Conservation (phyloP, 1,284 basidiomycete genomes). For the Phylloboletellus chloephorus region DNA sequence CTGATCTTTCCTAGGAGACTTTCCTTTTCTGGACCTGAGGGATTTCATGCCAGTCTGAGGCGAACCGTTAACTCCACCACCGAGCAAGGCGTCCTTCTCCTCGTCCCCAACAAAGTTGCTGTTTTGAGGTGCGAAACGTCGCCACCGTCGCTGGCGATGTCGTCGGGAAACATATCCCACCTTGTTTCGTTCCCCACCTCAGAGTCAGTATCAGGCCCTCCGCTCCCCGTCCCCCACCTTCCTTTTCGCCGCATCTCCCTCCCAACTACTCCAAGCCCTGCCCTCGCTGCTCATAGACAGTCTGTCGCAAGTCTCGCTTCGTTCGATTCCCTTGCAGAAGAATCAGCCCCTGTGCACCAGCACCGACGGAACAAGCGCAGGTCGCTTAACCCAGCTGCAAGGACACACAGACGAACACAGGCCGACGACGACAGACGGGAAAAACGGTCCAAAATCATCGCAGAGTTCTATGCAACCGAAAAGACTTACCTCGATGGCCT, state of each 20-base stretch:
- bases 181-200: slow-evolving; percentile 29
- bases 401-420: slow-evolving; percentile 29
- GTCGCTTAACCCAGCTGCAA: slow-evolving; percentile 27
- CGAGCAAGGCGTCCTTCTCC: neutral
- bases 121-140: slow-evolving; percentile 11
- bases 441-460: slow-evolving; percentile 55
- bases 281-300: slow-evolving; percentile 41
- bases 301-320: slow-evolving; percentile 66
- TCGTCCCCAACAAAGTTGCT: slow-evolving; percentile 2
- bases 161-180: slow-evolving; percentile 10
- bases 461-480: slow-evolving; percentile 79
- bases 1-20: neutral
- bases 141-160: slow-evolving; percentile 18
- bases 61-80: slow-evolving; percentile 18
- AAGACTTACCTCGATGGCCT: slow-evolving; percentile 73
- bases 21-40: slow-evolving; percentile 16
- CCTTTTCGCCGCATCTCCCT: slow-evolving; percentile 76
- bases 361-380: slow-evolving; percentile 29
- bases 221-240: slow-evolving; percentile 39
- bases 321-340: slow-evolving; percentile 61
- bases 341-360: slow-evolving; percentile 20
- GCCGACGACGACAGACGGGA: slow-evolving; percentile 36
- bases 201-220: slow-evolving; percentile 18
- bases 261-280: slow-evolving; percentile 51
- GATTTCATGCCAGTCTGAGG: slow-evolving; percentile 19